A percentile compares a stretch with the other conserved stretches of the same genome.
Conservation (phyloP, 305 asterid genomes). For the Fraxinus sp. region DNA sequence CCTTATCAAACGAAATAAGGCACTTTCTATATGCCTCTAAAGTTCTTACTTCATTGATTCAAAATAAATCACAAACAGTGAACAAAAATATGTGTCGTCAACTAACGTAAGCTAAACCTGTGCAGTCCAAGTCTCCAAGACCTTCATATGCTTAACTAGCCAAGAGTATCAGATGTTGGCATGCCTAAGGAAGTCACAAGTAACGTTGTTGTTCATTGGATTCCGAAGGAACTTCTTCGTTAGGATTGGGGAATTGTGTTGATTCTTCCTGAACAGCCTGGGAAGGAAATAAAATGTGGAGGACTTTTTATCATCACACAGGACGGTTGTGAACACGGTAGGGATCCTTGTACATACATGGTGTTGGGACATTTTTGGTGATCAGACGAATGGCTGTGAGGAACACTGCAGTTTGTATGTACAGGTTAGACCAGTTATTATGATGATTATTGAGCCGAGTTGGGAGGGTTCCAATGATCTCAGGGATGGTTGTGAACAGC, state of each 20-base stretch:
- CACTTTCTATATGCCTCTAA: background rate
- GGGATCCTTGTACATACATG: background rate
- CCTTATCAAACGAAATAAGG: background rate
- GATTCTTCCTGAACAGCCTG: constrained; percentile 21
- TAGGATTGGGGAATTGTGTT: constrained; percentile 4
- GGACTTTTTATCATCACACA: background rate
- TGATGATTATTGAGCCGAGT: background rate
- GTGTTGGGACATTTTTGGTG: constrained; percentile 5
- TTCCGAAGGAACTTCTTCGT: constrained; percentile 5
- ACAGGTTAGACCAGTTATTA: background rate
- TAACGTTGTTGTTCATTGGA: background rate
- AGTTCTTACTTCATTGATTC: background rate
- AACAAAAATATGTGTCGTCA: background rate
- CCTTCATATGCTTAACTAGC: background rate
- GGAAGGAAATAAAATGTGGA: background rate
- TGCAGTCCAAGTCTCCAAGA: background rate
- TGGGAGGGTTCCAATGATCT: background rate
- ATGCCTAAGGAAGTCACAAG: constrained; percentile 2
- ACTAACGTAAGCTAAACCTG: background rate
- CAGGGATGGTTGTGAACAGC: background rate
- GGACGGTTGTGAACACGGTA: background rate
- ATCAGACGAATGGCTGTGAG: background rate
- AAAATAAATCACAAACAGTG: background rate
- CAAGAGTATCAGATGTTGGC: background rate
- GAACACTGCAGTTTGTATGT: background rate